These are phyloP conservation scores for Yueomyces sinensis DNA, from an alignment of 805 yeast genomes.

Conservation along the genomic window DNA sequence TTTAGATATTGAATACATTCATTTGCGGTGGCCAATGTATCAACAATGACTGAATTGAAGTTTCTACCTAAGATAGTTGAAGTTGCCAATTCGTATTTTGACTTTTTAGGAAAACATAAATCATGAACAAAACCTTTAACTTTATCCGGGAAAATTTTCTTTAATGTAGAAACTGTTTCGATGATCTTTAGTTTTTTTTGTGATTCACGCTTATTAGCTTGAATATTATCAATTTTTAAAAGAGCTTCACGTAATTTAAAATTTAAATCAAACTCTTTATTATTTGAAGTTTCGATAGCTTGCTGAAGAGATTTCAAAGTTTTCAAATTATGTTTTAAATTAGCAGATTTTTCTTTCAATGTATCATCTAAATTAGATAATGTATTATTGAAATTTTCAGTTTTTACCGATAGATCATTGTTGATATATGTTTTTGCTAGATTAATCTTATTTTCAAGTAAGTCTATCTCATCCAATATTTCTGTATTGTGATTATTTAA, in stretches of 20 bases:
- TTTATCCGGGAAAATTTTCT: conserved; percentile 69
- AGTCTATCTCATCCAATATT: conserved; percentile 25
- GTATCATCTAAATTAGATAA: conserved; percentile 23
- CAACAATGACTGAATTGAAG: conserved; percentile 77
- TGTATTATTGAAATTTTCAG: conserved; percentile 21
- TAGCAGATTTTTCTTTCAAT: conserved; percentile 26
- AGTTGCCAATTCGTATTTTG: conserved; percentile 60
- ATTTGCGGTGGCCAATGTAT: conserved; percentile 50
- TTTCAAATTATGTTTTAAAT: conserved; percentile 10
- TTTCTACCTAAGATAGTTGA: conserved; percentile 67
- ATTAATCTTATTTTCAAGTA: conserved; percentile 25
- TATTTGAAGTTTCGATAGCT: conserved; percentile 26
- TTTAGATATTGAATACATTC: conserved; percentile 69
- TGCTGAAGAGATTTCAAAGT: conserved; percentile 30
- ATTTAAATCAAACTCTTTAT: conserved; percentile 48
- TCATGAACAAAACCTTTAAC: conserved; percentile 75
- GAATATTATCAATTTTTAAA: conserved; percentile 52
- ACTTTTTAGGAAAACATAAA: conserved; percentile 62
- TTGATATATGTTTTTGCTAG: conserved; percentile 24
- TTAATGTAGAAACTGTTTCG: conserved; percentile 59
- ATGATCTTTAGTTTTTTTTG: conserved; percentile 54
- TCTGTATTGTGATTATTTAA: conserved; percentile 33
- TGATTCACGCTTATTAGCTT: conserved; percentile 66
- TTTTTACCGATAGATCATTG: conserved; percentile 23
- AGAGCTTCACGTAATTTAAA: conserved; percentile 48